These are phyloP conservation scores for Sclerotinia minor DNA, from an alignment of 2,329 filamentous ascomycete species.

Conservation along the genomic window DNA sequence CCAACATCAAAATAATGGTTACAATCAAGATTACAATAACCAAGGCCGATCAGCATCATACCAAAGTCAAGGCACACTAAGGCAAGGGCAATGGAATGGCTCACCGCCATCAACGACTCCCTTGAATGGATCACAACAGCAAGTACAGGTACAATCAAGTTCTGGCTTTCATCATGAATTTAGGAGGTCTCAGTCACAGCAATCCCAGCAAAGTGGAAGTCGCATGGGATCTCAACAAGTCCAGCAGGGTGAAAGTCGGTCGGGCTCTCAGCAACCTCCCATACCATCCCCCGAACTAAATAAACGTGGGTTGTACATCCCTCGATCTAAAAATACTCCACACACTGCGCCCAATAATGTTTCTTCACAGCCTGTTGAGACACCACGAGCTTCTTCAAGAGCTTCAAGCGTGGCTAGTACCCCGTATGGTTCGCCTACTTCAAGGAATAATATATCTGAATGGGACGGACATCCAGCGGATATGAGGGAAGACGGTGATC, in stretches of 20 bases:
- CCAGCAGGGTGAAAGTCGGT: constrained; percentile 7
- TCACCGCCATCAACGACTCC: constrained; percentile 4
- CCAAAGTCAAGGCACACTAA: constrained; percentile 13
- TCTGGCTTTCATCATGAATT: constrained; percentile 13
- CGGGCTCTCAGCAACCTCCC: constrained; percentile 24
- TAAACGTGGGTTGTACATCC: constrained; percentile 17
- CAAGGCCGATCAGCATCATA: constrained; percentile 13
- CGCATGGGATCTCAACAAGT: constrained; percentile 15
- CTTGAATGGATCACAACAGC: constrained; percentile 25
- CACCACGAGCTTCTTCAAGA: constrained; percentile 19
- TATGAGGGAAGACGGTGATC: constrained; percentile 25
- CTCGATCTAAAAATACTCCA: constrained; percentile 16
- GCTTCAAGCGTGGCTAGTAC: constrained; percentile 32
- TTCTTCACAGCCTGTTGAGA: constrained; percentile 20
- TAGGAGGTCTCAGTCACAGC: constrained; percentile 19
- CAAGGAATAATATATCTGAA: constrained; percentile 23
- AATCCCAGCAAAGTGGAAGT: constrained; percentile 16
- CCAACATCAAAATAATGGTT: constrained; percentile 27
- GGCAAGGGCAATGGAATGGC: constrained; percentile 21
- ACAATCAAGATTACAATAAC: constrained; percentile 22
- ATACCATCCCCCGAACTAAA: constrained; percentile 11
- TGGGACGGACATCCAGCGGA: constrained; percentile 24
- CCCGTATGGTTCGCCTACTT: constrained; percentile 24
- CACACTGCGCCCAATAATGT: constrained; percentile 19
- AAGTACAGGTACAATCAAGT: constrained; percentile 8